Percentiles rank a stretch among this genome's conserved stretches.
These are phyloP conservation scores for Fusarium sp. DNA, from an alignment of 2,329 filamentous ascomycete genomes.

Conservation along the genomic window DNA sequence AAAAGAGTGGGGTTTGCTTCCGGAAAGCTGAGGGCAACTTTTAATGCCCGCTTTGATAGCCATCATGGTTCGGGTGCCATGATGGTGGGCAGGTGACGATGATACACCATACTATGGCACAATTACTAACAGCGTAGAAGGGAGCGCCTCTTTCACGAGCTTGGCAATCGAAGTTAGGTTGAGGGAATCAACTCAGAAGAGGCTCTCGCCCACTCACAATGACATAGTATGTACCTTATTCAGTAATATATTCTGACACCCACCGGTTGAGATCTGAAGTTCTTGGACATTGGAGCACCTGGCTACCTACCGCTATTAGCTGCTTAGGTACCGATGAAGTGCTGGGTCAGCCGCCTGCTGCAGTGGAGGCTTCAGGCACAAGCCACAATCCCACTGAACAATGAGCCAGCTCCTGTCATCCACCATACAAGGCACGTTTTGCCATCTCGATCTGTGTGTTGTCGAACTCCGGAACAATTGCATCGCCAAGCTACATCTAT, in stretches of 20 bases:
- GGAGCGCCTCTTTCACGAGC: not conserved
- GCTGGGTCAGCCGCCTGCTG: too few relatives aligned
- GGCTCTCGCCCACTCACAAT: too few relatives aligned
- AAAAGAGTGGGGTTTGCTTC: conserved; percentile 29
- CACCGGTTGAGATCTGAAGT: too few relatives aligned
- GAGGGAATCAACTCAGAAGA: not conserved
- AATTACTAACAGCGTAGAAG: conserved; percentile 14
- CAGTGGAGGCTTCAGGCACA: too few relatives aligned
- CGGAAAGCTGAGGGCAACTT: not conserved
- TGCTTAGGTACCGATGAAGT: too few relatives aligned
- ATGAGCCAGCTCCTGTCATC: conserved; percentile 35
- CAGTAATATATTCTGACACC: too few relatives aligned
- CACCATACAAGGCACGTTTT: conserved; percentile 47
- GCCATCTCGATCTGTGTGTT: conserved; percentile 32
- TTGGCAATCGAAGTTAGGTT: not conserved
- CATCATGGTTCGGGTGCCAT: conserved; percentile 14
- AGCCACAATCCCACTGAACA: not conserved
- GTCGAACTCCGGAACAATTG: conserved; percentile 25
- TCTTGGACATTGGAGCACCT: too few relatives aligned
- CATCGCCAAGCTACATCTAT: conserved; percentile 28
- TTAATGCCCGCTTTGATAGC: conserved; percentile 8
- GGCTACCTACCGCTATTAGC: too few relatives aligned
- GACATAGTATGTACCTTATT: too few relatives aligned
- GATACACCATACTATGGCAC: conserved; percentile 22
- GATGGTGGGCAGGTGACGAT: conserved; percentile 39